Conservation (phyloP, 2,329 filamentous ascomycete genomes). For the Aureobasidium sp. region DNA sequence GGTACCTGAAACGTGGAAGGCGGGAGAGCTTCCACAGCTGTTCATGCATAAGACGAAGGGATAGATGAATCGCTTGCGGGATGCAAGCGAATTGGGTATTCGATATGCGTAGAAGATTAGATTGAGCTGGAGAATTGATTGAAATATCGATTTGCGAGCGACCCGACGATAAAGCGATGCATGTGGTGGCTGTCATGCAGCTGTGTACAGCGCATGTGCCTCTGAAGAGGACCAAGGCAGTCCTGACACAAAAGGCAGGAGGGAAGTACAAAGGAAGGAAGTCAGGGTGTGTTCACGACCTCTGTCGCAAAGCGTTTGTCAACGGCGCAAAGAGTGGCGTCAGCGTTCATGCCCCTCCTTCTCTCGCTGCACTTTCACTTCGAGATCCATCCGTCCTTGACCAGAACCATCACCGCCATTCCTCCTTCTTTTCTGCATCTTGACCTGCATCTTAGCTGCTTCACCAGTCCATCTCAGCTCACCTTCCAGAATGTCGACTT, state of each 20-base stretch:
- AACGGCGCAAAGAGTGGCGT: slow-evolving; percentile 13
- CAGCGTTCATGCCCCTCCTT: slow-evolving; percentile 1
- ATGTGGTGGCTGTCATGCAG: not conserved
- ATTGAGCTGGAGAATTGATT: not conserved
- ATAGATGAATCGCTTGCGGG: not conserved
- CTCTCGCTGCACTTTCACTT: not conserved
- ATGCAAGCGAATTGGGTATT: not conserved
- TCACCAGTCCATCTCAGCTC: not conserved
- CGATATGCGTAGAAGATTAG: not conserved
- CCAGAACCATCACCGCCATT: not conserved
- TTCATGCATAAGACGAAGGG: not conserved
- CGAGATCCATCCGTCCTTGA: not conserved
- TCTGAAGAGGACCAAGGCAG: not conserved
- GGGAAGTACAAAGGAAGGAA: not conserved
- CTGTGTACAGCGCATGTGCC: not conserved
- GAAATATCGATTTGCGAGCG: not conserved
- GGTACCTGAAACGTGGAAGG: not conserved
- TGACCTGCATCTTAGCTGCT: not conserved
- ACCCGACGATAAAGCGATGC: not conserved
- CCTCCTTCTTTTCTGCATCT: not conserved
- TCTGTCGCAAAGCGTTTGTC: not conserved
- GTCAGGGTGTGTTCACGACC: not conserved
- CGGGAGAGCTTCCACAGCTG: not conserved
- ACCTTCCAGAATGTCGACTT: slow-evolving; percentile 66
- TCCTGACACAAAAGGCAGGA: not conserved